Conservation (phyloP, 768 basidiomycete genomes). For the Tremella mesenterica region DNA sequence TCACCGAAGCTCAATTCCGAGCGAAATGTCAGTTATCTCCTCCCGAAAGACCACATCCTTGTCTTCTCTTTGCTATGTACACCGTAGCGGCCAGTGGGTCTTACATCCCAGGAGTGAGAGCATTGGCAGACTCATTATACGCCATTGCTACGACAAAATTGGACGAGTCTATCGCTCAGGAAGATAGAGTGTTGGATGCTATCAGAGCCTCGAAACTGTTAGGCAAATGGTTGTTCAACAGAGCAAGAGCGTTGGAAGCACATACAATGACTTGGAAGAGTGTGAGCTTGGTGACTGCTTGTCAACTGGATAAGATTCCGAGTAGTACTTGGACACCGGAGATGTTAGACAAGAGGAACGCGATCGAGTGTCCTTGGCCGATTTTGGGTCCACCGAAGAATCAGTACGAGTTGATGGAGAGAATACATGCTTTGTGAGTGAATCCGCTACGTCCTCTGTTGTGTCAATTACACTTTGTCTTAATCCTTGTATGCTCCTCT, state of each 20-base stretch:
- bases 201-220: conserved; percentile 20
- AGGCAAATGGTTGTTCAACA: conserved; percentile 21
- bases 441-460: neutral
- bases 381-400: conserved; percentile 15
- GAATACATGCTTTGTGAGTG: conserved; percentile 30
- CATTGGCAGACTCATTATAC: conserved; percentile 17
- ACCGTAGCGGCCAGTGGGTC: conserved; percentile 20
- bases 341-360: neutral
- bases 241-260: conserved; percentile 14
- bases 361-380: too few species aligned
- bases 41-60: conserved; percentile 15
- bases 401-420: conserved; percentile 20
- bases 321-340: conserved; percentile 2
- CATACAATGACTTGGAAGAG: conserved; percentile 9
- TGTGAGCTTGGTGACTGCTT: conserved; percentile 19
- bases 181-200: conserved; percentile 24
- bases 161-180: conserved; percentile 13
- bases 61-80: conserved; percentile 30
- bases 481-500: too few species aligned
- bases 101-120: conserved; percentile 27
- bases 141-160: conserved; percentile 14
- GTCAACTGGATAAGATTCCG: conserved; percentile 20
- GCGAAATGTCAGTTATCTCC: conserved; percentile 8
- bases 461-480: too few species aligned
- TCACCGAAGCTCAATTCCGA: conserved; percentile 20